phyloP scores from a whole-genome alignment of 2,329 filamentous ascomycete species.

The Diaporthe vexans region DNA sequence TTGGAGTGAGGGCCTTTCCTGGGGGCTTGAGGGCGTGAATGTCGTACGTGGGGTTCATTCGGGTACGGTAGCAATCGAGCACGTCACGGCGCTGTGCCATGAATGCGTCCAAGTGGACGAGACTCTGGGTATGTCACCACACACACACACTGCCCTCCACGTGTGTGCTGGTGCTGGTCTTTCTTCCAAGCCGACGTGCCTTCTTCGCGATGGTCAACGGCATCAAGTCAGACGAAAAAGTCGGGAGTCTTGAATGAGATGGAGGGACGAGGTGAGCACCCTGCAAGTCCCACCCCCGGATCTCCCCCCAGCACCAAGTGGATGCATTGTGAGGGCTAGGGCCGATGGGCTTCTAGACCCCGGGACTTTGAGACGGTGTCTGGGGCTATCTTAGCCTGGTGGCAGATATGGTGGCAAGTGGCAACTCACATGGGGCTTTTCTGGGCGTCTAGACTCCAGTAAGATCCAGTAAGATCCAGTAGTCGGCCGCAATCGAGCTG shows the following conservation, averaged over 20 bases:
- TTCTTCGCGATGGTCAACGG: background rate
- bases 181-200: background rate
- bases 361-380: constrained; percentile 15
- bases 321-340: background rate
- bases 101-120: background rate
- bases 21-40: background rate
- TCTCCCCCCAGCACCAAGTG: background rate
- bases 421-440: background rate
- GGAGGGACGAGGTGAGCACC: background rate
- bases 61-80: background rate
- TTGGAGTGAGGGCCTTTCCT: background rate
- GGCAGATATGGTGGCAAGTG: constrained; percentile 14
- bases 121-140: background rate
- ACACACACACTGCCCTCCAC: background rate
- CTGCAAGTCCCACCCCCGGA: background rate
- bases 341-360: constrained; percentile 22
- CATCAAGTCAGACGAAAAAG: background rate
- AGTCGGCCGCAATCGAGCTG: constrained; percentile 2
- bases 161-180: background rate
- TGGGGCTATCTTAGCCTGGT: constrained; percentile 20
- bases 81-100: background rate
- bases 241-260: no score
- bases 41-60: background rate
- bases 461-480: no score
- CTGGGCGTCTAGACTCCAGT: background rate